Conservation (phyloP, 2,329 filamentous ascomycete species). For the Fusarium sulawesiense region DNA sequence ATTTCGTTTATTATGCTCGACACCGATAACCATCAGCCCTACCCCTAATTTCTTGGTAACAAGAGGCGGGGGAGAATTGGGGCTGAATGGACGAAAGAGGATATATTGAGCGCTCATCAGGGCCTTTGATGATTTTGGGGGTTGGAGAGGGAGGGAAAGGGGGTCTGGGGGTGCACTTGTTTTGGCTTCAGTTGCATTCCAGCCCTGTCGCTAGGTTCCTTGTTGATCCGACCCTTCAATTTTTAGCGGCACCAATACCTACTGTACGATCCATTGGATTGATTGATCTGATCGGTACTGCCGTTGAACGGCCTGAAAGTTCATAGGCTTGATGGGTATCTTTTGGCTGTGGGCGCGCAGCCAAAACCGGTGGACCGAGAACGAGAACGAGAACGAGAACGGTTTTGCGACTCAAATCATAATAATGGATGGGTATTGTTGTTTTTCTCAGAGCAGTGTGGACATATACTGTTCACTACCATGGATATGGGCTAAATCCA, state of each 20-base stretch:
- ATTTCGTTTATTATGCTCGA: background rate
- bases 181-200: background rate
- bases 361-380: slow-evolving; percentile 1
- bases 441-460: background rate
- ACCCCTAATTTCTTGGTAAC: background rate
- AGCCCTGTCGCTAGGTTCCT: slow-evolving; percentile 1
- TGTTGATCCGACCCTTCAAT: background rate
- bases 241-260: background rate
- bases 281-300: background rate
- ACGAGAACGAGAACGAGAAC: slow-evolving; percentile 2
- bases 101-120: slow-evolving; percentile 17
- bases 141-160: background rate
- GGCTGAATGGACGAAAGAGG: slow-evolving; percentile 12
- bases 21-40: background rate
- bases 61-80: slow-evolving; percentile 12
- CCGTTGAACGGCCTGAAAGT: slow-evolving; percentile 25
- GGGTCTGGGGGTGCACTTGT: background rate
- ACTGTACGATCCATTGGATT: background rate
- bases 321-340: background rate
- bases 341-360: slow-evolving; percentile 1
- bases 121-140: slow-evolving; percentile 7
- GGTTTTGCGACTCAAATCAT: background rate
- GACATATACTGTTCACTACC: background rate
- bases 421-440: too few relatives aligned
- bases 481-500: background rate